Conservation (phyloP, 768 basidiomycete species). For the Lentinula detonsa region DNA sequence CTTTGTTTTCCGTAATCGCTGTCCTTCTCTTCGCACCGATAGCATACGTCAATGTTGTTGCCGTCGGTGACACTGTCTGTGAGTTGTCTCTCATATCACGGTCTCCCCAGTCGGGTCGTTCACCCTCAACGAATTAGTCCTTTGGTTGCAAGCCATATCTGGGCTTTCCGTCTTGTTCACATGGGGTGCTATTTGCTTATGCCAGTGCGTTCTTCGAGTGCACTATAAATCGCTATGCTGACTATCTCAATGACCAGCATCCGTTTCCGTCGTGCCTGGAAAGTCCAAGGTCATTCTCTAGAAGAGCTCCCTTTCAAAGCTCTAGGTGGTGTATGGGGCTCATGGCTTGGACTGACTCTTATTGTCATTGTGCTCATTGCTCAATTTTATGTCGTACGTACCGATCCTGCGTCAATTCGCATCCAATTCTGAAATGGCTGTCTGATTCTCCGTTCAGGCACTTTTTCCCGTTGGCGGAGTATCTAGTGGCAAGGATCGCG, state of each 20-base stretch:
- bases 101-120: not conserved
- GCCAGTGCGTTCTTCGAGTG: slow-evolving; percentile 27
- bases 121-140: slow-evolving; percentile 19
- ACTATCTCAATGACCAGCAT: slow-evolving; percentile 19
- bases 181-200: slow-evolving; percentile 39
- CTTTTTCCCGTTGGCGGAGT: slow-evolving; percentile 35
- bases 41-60: slow-evolving; percentile 31
- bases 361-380: slow-evolving; percentile 34
- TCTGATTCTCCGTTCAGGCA: slow-evolving; percentile 16
- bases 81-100: slow-evolving; percentile 7
- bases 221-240: not conserved
- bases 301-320: slow-evolving; percentile 41
- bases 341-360: slow-evolving; percentile 38
- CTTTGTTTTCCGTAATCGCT: slow-evolving; percentile 32
- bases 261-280: slow-evolving; percentile 39
- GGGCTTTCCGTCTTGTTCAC: slow-evolving; percentile 41
- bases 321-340: slow-evolving; percentile 37
- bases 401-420: not conserved
- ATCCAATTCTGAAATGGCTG: too few relatives aligned
- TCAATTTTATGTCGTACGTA: slow-evolving; percentile 37
- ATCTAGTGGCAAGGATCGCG: slow-evolving; percentile 20
- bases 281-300: slow-evolving; percentile 34
- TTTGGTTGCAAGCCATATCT: slow-evolving; percentile 39
- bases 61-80: slow-evolving; percentile 34
- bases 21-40: slow-evolving; percentile 32